Conservation (phyloP, 805 yeast genomes). For the Starmerella bombi region DNA sequence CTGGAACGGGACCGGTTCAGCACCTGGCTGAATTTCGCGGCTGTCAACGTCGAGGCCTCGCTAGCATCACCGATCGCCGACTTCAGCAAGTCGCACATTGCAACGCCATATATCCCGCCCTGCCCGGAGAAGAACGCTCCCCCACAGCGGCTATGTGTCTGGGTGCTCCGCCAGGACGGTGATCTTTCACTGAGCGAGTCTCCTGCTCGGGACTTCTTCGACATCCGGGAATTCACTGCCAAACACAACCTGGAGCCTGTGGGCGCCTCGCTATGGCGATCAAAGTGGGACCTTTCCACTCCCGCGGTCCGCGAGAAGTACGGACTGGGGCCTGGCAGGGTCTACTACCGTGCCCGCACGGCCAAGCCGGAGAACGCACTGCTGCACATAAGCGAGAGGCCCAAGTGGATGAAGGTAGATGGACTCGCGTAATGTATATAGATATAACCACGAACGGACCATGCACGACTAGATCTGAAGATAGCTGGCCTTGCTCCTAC, state of each 20-base stretch:
- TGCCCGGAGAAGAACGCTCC: slow-evolving; percentile 81
- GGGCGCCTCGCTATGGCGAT: slow-evolving; percentile 90
- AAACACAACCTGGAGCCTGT: slow-evolving; percentile 50
- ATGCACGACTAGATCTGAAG: no score
- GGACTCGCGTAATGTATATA: slow-evolving; percentile 3
- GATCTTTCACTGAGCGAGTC: slow-evolving; percentile 19
- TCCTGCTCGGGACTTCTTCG: slow-evolving; percentile 39
- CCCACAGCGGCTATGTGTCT: slow-evolving; percentile 66
- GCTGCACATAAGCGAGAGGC: slow-evolving; percentile 20
- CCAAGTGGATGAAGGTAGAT: slow-evolving; percentile 19
- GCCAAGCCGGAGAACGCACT: slow-evolving; percentile 22
- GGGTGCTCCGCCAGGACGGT: slow-evolving; percentile 72
- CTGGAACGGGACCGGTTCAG: slow-evolving; percentile 49
- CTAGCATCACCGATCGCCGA: slow-evolving; percentile 46
- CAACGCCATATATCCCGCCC: slow-evolving; percentile 61
- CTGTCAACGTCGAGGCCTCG: slow-evolving; percentile 49
- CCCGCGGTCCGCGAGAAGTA: slow-evolving; percentile 53
- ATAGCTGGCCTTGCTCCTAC: no score
- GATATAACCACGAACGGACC: no score
- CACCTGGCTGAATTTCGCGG: slow-evolving; percentile 66
- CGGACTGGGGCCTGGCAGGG: slow-evolving; percentile 62
- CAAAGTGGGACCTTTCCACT: slow-evolving; percentile 59
- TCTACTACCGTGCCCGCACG: slow-evolving; percentile 32
- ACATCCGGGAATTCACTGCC: slow-evolving; percentile 56
- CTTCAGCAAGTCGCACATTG: slow-evolving; percentile 29